A percentile compares a stretch with the other conserved stretches of the same genome.
These are phyloP conservation scores for Saksenaea vasiformis DNA, from an alignment of 371 early-diverging fungal genomes.

Conservation along the genomic window DNA sequence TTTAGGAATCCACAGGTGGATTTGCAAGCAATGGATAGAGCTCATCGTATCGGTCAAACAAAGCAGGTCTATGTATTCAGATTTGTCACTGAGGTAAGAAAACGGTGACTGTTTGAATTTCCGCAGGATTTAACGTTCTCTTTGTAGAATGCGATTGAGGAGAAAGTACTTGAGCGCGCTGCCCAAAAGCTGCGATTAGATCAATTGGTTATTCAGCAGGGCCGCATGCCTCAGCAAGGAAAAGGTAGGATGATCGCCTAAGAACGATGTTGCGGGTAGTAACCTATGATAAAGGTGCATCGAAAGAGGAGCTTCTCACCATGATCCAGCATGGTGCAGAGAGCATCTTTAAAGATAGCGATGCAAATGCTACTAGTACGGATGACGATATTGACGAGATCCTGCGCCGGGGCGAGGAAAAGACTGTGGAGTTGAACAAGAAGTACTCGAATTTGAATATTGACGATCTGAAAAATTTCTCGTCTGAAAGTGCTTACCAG, in stretches of 20 bases:
- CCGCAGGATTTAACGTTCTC: background rate
- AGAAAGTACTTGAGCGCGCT: constrained; percentile 95
- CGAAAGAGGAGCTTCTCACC: constrained; percentile 85
- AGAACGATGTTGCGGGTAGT: constrained; percentile 12
- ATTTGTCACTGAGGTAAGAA: constrained; percentile 87
- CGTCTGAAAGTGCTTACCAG: constrained; percentile 79
- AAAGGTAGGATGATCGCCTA: constrained; percentile 30
- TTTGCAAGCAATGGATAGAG: constrained; percentile 96
- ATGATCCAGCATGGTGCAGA: constrained; percentile 99
- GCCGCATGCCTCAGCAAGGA: constrained; percentile 60
- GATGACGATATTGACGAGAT: constrained; percentile 90
- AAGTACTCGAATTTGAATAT: constrained; percentile 87
- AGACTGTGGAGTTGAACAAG: constrained; percentile 83
- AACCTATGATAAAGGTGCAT: constrained; percentile 28
- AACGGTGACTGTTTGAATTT: background rate
- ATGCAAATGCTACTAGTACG: constrained; percentile 47
- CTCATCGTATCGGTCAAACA: constrained; percentile 99
- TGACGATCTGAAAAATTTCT: constrained; percentile 87
- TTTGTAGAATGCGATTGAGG: constrained; percentile 89
- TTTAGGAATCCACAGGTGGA: constrained; percentile 92
- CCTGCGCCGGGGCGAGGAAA: constrained; percentile 84
- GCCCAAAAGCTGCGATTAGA: constrained; percentile 97
- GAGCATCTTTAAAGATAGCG: constrained; percentile 72
- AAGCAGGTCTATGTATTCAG: constrained; percentile 98
- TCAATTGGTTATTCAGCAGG: constrained; percentile 97